phyloP scores from a whole-genome alignment of 257 asterid species.

The Apocynum venetum region DNA sequence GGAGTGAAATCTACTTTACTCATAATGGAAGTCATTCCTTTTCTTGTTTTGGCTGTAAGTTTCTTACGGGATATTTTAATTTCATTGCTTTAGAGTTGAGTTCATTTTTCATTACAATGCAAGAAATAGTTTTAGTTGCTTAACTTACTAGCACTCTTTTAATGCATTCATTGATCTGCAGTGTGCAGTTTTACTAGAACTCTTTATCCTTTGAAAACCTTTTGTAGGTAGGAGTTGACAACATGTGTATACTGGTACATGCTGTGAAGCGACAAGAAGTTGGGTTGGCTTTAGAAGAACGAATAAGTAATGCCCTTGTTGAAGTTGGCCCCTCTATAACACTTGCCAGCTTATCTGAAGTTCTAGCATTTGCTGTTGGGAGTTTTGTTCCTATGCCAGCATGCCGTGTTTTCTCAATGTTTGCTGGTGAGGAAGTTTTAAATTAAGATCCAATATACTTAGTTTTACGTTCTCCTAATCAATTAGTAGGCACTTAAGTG shows the following conservation, averaged over 20 bases:
- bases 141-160: background rate
- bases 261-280: constrained; percentile 89
- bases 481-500: too few species aligned
- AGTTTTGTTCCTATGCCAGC: constrained; percentile 99
- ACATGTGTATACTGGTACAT: constrained; percentile 96
- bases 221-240: constrained; percentile 90
- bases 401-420: constrained; percentile 94
- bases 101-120: background rate
- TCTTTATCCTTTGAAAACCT: background rate
- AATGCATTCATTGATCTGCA: background rate
- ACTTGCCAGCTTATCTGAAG: constrained; percentile 90
- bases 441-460: background rate
- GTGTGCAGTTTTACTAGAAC: background rate
- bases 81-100: background rate
- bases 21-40: constrained; percentile 99
- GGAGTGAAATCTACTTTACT: constrained; percentile 93
- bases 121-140: background rate
- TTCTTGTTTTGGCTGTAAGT: constrained; percentile 97
- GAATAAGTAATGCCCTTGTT: constrained; percentile 90
- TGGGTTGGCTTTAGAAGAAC: constrained; percentile 86
- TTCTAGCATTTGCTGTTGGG: constrained; percentile 98
- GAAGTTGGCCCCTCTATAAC: constrained; percentile 98
- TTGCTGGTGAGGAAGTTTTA: constrained; percentile 61
- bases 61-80: background rate
- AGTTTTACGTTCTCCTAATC: background rate